Evolutionary conservation across 2,329 filamentous ascomycete species (phyloP).

Genomic region (Biscogniauxia marginata): DNA sequence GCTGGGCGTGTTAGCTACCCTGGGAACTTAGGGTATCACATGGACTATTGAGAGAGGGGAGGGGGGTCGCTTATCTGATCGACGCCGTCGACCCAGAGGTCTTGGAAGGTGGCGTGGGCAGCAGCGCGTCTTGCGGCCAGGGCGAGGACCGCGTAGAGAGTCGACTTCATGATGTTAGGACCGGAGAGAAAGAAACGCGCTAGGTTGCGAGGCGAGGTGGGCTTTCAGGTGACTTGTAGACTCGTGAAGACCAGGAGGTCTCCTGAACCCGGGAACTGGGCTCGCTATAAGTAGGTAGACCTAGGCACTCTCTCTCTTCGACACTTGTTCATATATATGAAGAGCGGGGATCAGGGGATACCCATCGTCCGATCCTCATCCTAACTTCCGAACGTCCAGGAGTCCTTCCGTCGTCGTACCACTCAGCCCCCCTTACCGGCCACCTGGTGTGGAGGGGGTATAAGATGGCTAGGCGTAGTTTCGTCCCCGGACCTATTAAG

Average conservation of each 20-base stretch:
- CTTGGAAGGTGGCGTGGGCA: constrained; percentile 52
- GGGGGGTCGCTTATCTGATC: constrained; percentile 31
- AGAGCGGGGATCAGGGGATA: not conserved
- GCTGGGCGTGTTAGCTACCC: constrained; percentile 26
- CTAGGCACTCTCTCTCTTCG: not conserved
- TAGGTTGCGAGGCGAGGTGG: not conserved
- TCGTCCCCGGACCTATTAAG: not conserved
- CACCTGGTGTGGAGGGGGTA: not conserved
- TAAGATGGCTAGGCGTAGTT: not conserved
- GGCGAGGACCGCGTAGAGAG: constrained; percentile 29
- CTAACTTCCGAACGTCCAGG: not conserved
- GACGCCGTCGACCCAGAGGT: constrained; percentile 48
- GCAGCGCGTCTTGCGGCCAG: constrained; percentile 37
- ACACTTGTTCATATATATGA: not conserved
- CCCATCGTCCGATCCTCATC: not conserved
- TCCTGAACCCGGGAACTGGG: not conserved
- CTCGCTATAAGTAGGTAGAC: not conserved
- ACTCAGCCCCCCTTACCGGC: not conserved
- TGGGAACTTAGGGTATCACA: too few relatives aligned
- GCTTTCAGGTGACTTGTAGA: not conserved
- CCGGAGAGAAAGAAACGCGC: not conserved
- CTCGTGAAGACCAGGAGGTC: not conserved
- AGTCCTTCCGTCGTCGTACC: not conserved
- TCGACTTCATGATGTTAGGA: constrained; percentile 40
- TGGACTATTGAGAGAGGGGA: too few relatives aligned